Evolutionary conservation across 148 eudicot species (phyloP).

Genomic region (Dysphania ambrosioides): DNA sequence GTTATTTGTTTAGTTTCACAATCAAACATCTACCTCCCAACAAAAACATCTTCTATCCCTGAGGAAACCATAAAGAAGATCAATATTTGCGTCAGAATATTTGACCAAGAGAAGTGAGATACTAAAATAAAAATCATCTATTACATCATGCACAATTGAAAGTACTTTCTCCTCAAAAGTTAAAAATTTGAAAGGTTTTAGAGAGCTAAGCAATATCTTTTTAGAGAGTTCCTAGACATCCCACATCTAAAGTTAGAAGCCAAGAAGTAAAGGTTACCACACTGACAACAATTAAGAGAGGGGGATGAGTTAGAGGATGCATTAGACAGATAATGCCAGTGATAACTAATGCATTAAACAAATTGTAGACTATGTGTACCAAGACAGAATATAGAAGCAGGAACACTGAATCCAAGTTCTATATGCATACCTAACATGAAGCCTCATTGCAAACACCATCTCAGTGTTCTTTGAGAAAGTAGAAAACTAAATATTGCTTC

Average conservation of each 20-base stretch:
- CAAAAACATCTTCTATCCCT: background rate
- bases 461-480: background rate
- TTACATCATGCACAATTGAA: no score
- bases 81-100: no score
- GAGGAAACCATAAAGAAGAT: background rate
- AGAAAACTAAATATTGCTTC: slow-evolving; percentile 20
- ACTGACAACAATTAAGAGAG: no score
- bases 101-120: background rate
- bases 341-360: background rate
- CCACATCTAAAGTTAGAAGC: background rate
- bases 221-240: background rate
- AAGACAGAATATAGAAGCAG: background rate
- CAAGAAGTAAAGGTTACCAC: background rate
- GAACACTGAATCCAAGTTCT: background rate
- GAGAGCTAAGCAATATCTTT: background rate
- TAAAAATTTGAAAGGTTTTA: no score
- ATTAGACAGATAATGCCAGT: no score
- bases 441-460: background rate
- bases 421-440: slow-evolving; percentile 25
- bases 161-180: no score
- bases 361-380: background rate
- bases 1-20: background rate
- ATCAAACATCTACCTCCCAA: background rate
- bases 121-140: no score
- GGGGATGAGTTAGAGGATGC: no score